Evolutionary conservation across 139 green algal species (phyloP), one percentile per base, ranked within the genome.

Genomic region (Auxenochlorella pyrenoidosa): DNA sequence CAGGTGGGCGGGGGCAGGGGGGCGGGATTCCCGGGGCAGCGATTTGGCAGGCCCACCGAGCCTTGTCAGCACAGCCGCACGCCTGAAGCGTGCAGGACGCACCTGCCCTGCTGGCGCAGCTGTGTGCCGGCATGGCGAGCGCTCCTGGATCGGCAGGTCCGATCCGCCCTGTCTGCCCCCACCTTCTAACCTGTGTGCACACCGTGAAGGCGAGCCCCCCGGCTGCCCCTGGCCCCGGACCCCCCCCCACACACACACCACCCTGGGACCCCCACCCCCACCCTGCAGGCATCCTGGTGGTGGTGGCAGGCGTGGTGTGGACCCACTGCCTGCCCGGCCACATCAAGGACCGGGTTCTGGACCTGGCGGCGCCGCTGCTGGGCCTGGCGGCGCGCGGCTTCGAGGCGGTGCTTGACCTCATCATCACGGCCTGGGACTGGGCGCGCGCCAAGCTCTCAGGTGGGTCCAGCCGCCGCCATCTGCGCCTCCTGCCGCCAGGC

Each of bases 261-360:
- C n/a, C n/a, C n/a, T n/a, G n/a, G n/a, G n/a, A n/a, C 40, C 34
- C 36, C 41, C 59, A 32, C 47, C 16, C 60, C 75, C 71, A 12
- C 21, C 34, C 15, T 71, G 38, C 85, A 85, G 85, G 85, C 60
- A 85, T 85, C 60, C 58, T 85, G 32, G n/a, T 90, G 70, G 71
- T 68, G 51, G 86, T 92, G 80, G 80, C 58, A 47, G 84, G 78
- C 40, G 89, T 92, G 58, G 84, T 82, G 28, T 92, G 89, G 89
- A 38, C 58, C 19, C 70, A 90, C 47, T 90, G 85, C 80, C 78
- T 92, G 66, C 63, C 65, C 12, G 26, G 12, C 22, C 32, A n/a
- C 34, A 26, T 78, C 40, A 75, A 83, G 60, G 66, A 88, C 10
- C n/a, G 58, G 54, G 24, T 87, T 18, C 6, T 58, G 13, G 81